Conservation (phyloP, 345 rosid genomes). For the Euphorbia tirucalli region DNA sequence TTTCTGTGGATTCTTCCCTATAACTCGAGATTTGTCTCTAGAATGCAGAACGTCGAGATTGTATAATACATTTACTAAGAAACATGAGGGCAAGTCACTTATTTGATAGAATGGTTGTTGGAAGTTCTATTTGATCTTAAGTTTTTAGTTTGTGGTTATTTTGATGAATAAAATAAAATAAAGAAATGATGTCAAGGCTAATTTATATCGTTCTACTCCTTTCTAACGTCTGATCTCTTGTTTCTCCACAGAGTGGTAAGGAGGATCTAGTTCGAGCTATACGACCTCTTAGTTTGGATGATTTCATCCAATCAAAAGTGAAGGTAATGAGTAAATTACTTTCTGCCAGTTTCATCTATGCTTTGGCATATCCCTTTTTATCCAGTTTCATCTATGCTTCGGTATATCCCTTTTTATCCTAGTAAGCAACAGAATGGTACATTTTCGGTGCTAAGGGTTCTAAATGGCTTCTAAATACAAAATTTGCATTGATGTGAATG, state of each 20-base stretch:
- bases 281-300: conserved; percentile 75
- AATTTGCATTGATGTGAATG: neutral
- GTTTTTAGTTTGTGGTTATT: neutral
- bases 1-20: neutral
- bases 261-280: conserved; percentile 36
- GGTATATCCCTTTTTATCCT: neutral
- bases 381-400: neutral
- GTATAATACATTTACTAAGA: neutral
- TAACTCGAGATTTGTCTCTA: neutral
- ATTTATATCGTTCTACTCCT: neutral
- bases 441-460: neutral
- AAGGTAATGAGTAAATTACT: conserved; percentile 47
- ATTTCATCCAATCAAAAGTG: conserved; percentile 74
- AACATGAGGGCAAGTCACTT: neutral
- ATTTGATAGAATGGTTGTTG: neutral
- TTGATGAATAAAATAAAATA: neutral
- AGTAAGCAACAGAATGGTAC: neutral
- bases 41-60: neutral
- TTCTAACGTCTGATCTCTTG: neutral
- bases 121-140: neutral
- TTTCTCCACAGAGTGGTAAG: conserved; percentile 41
- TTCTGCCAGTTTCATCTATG: neutral
- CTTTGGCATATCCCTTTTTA: neutral
- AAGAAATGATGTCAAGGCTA: neutral
- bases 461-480: neutral